A percentile compares a stretch with the other conserved stretches of the same genome.
These are phyloP conservation scores for Rutstroemia sp. DNA, from an alignment of 2,329 filamentous ascomycete species.

Conservation along the genomic window DNA sequence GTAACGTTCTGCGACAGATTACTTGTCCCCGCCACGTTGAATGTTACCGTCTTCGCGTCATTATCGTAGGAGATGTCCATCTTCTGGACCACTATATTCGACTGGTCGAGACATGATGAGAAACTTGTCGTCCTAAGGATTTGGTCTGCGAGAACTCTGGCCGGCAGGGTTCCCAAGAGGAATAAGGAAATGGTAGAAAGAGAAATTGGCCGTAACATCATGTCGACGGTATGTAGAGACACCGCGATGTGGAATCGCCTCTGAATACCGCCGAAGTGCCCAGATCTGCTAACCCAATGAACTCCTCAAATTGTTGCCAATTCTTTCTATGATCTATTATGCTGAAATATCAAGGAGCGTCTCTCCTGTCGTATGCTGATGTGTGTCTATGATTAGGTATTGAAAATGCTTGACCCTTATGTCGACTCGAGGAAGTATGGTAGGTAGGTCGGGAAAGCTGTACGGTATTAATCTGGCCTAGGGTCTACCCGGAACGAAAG, in stretches of 20 bases:
- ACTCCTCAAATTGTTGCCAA: not conserved
- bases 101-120: conserved; percentile 56
- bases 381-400: conserved; percentile 5
- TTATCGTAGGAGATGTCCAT: conserved; percentile 76
- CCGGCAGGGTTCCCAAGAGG: conserved; percentile 24
- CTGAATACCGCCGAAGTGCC: not conserved
- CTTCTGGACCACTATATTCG: conserved; percentile 61
- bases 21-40: conserved; percentile 77
- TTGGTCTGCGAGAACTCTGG: conserved; percentile 52
- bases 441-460: conserved; percentile 4
- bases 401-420: not conserved
- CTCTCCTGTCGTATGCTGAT: not conserved
- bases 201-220: conserved; percentile 25
- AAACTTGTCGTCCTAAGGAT: conserved; percentile 78
- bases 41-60: conserved; percentile 62
- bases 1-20: conserved; percentile 69
- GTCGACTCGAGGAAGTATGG: not conserved
- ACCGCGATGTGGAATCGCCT: conserved; percentile 7
- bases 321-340: not conserved
- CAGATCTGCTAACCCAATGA: not conserved
- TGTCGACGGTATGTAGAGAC: conserved; percentile 15
- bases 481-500: conserved; percentile 52
- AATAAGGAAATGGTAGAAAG: conserved; percentile 25
- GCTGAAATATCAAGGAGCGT: not conserved
- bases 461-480: conserved; percentile 37